Percentiles rank a stretch among this genome's conserved stretches.
phyloP scores from a whole-genome alignment of 202 grass and related monocot genomes.

The Setaria italica region DNA sequence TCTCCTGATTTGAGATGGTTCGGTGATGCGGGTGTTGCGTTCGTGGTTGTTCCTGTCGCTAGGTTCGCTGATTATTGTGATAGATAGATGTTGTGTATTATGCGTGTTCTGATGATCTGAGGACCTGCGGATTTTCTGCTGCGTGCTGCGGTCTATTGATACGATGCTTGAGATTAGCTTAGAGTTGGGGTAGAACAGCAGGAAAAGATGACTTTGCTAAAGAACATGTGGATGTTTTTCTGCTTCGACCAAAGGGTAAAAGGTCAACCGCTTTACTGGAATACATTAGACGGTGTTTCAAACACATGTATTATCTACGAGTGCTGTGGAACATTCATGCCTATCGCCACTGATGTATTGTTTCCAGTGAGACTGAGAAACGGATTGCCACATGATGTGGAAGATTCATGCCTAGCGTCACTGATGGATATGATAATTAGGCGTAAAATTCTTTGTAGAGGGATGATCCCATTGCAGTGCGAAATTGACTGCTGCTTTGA shows the following conservation, averaged over 20 bases:
- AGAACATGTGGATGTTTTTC: background rate
- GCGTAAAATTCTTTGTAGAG: background rate
- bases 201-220: background rate
- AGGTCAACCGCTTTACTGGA: conserved; percentile 43
- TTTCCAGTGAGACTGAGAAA: background rate
- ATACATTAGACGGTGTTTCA: background rate
- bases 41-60: background rate
- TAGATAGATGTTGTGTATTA: background rate
- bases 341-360: too few relatives aligned
- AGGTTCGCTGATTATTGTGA: background rate
- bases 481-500: background rate
- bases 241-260: conserved; percentile 16
- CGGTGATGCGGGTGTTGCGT: background rate
- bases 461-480: background rate
- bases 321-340: background rate
- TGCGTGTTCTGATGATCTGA: background rate
- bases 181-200: background rate
- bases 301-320: background rate
- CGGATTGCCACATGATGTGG: background rate
- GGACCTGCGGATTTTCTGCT: background rate
- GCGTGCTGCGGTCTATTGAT: background rate
- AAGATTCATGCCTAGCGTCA: conserved; percentile 1
- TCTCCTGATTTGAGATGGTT: background rate
- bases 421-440: background rate
- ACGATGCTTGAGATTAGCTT: conserved; percentile 2